These are phyloP conservation scores for Guadua angustifolia DNA, from an alignment of 176 grass and related monocot species.

Conservation along the genomic window DNA sequence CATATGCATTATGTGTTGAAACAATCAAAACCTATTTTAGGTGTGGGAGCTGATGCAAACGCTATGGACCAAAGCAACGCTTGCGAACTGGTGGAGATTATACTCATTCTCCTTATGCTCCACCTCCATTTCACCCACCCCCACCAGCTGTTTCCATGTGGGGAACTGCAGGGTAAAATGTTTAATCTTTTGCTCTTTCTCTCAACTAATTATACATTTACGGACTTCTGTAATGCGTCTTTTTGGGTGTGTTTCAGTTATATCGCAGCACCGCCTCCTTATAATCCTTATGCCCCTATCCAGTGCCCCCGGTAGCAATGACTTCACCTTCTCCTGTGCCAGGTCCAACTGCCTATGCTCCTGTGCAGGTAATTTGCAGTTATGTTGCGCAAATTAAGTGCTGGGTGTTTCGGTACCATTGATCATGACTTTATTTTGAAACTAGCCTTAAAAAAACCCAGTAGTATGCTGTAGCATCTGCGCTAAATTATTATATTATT, in stretches of 20 bases:
- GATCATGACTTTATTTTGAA: not conserved
- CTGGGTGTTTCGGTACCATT: not conserved
- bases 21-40: slow-evolving; percentile 44
- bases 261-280: slow-evolving; percentile 73
- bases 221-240: slow-evolving; percentile 23
- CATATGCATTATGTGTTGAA: slow-evolving; percentile 15
- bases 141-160: slow-evolving; percentile 85
- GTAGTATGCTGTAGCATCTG: not conserved
- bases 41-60: slow-evolving; percentile 77
- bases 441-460: not conserved
- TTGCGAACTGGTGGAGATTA: slow-evolving; percentile 87
- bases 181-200: slow-evolving; percentile 34
- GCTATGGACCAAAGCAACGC: slow-evolving; percentile 87
- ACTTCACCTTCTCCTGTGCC: slow-evolving; percentile 69
- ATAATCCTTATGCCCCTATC: slow-evolving; percentile 87
- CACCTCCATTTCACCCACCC: slow-evolving; percentile 80
- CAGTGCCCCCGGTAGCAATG: slow-evolving; percentile 67
- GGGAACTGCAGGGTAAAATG: slow-evolving; percentile 72
- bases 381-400: not conserved
- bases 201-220: slow-evolving; percentile 23
- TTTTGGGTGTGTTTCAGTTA: slow-evolving; percentile 58
- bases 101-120: slow-evolving; percentile 74
- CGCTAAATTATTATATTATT: not conserved
- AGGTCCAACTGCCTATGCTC: slow-evolving; percentile 83
- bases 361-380: slow-evolving; percentile 76